Evolutionary conservation across 352 stramenopile genomes (phyloP), one percentile per base, ranked within the genome.

Genomic region (Pythium phragmiticola): DNA sequence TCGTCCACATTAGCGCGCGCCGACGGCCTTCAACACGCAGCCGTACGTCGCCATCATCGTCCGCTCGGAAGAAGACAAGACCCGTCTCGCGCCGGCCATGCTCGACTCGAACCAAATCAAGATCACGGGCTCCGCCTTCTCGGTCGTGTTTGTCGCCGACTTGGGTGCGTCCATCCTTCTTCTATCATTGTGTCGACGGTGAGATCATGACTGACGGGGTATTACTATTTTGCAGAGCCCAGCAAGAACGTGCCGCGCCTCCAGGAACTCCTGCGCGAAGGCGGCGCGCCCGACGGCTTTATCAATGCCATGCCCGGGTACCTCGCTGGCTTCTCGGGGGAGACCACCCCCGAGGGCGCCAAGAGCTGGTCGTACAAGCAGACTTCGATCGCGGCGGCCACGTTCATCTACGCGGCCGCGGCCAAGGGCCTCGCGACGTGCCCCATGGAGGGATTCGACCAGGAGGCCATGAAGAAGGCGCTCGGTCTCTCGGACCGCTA

Each of bases 131-230:
- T 81, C 87, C 2, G 81, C 87, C 0, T 73, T 94, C 4, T 72
- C 88, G 13, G 87, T 80, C 6, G 83, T 90, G 41, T 95, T 95
- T 45, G 80, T 77, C 4, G 80, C 82, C 1, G 87, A 95, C 58
- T 34, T 68, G 79, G 51, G 70, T 78, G 9, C 39, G 68, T 49
- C 30, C 16, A 8, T 19, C 14, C 21, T 19, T 45, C 9, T 19
- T 62, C 7, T 30, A 4, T 34, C 17, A 39, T 39, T 13, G 34
- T 46, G 45, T 39, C 3, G 14, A 26, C 4, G 13, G 7, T 13
- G 4, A 11, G 17, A 47, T 23, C 17, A 26, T 30, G 13, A 19
- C 19, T 39, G 16, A 17, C 37, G 7, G 17, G 8, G 7, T 60
- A 50, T 43, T 30, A 30, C 26, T 30, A 3, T 16, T 26, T 14